These are phyloP conservation scores for Apiospora rasikravindrae DNA, from an alignment of 2,329 filamentous ascomycete species.

Conservation along the genomic window DNA sequence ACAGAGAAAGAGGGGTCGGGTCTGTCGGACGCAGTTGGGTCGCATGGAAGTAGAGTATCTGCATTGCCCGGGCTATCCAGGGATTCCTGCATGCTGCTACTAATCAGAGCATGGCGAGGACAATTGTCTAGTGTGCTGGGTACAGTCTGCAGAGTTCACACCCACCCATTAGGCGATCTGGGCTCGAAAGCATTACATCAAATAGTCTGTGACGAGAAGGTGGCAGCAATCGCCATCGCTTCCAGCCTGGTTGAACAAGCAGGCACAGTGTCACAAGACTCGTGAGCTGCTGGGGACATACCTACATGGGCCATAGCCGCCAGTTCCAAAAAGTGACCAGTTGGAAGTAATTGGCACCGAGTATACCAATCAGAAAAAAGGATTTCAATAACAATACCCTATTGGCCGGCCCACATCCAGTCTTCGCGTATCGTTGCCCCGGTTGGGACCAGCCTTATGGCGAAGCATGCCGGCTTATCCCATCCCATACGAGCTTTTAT, in stretches of 20 bases:
- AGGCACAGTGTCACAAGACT: neutral
- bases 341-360: neutral
- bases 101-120: neutral
- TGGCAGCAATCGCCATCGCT: neutral
- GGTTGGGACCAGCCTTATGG: neutral
- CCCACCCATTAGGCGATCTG: neutral
- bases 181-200: neutral
- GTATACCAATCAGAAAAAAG: conserved; percentile 12
- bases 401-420: neutral
- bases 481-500: neutral
- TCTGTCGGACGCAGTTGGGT: conserved; percentile 14
- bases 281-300: neutral
- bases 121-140: neutral
- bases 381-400: neutral
- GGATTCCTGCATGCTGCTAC: neutral
- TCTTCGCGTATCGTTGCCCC: neutral
- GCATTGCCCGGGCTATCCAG: neutral
- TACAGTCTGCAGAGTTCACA: neutral
- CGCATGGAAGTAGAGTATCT: conserved; percentile 2
- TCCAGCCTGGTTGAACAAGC: too few relatives aligned
- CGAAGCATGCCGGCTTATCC: conserved; percentile 3
- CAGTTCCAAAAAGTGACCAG: neutral
- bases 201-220: neutral
- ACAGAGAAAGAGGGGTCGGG: conserved; percentile 14
- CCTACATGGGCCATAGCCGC: neutral